These are phyloP conservation scores for Sindora glabra DNA, from an alignment of 306 rosid genomes.

Conservation along the genomic window DNA sequence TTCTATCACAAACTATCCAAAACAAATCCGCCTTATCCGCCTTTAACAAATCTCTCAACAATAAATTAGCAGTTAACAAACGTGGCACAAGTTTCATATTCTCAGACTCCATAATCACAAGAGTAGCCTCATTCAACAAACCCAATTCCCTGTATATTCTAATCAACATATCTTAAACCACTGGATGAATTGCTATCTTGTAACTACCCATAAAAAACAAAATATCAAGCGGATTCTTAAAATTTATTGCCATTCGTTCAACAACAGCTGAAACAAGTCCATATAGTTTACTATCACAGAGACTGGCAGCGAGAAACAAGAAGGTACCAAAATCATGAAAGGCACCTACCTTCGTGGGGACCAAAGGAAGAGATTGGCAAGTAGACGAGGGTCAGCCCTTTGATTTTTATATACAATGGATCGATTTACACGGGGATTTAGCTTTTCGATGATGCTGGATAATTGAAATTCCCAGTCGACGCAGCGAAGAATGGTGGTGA, in stretches of 20 bases:
- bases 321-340: slow-evolving; percentile 24
- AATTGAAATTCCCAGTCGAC: slow-evolving; percentile 24
- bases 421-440: slow-evolving; percentile 34
- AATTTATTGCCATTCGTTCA: slow-evolving; percentile 25
- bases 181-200: slow-evolving; percentile 9
- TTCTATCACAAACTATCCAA: slow-evolving; percentile 42
- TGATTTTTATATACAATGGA: slow-evolving; percentile 24
- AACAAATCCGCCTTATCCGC: slow-evolving; percentile 25
- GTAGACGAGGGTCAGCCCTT: slow-evolving; percentile 24
- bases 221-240: slow-evolving; percentile 26
- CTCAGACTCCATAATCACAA: slow-evolving; percentile 31
- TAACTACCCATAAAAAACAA: slow-evolving; percentile 24
- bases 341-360: slow-evolving; percentile 28
- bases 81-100: slow-evolving; percentile 25
- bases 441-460: slow-evolving; percentile 17
- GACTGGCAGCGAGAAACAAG: slow-evolving; percentile 34
- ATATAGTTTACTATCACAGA: slow-evolving; percentile 29
- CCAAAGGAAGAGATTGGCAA: slow-evolving; percentile 42
- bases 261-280: slow-evolving; percentile 22
- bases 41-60: slow-evolving; percentile 39
- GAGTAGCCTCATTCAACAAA: slow-evolving; percentile 28
- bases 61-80: slow-evolving; percentile 25
- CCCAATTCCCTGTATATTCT: slow-evolving; percentile 26
- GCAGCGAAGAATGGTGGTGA: slow-evolving; percentile 28
- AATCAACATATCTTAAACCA: slow-evolving; percentile 38